phyloP scores from a whole-genome alignment of 805 yeast genomes.

The Candida nitratophila region DNA sequence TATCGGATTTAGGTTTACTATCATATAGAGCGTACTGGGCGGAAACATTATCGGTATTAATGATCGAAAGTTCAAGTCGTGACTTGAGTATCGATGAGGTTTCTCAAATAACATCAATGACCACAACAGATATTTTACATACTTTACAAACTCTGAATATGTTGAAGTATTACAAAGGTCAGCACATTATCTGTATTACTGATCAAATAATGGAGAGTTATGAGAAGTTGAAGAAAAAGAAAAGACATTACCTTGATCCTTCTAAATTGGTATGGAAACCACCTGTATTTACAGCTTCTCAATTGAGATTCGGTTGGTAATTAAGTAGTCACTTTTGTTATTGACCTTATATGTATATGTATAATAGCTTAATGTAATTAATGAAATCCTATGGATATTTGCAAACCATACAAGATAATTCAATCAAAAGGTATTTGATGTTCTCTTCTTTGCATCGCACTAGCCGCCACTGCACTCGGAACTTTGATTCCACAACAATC shows the following conservation, averaged over 20 bases:
- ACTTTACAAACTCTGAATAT: slow-evolving; percentile 88
- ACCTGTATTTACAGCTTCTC: slow-evolving; percentile 93
- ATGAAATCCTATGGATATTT: neutral
- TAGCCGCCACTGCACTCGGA: slow-evolving; percentile 94
- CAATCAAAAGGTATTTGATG: slow-evolving; percentile 63
- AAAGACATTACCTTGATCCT: slow-evolving; percentile 72
- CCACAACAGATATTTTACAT: slow-evolving; percentile 91
- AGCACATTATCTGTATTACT: slow-evolving; percentile 81
- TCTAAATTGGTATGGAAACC: slow-evolving; percentile 81
- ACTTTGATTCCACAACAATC: slow-evolving; percentile 97
- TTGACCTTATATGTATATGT: neutral
- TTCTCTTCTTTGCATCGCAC: slow-evolving; percentile 38
- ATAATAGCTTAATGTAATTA: neutral
- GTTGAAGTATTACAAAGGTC: slow-evolving; percentile 89
- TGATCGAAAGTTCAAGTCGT: slow-evolving; percentile 51
- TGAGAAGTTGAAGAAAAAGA: slow-evolving; percentile 56
- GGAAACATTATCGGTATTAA: slow-evolving; percentile 69
- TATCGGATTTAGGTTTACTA: slow-evolving; percentile 87
- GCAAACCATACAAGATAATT: no score
- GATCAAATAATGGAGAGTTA: slow-evolving; percentile 75
- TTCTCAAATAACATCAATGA: slow-evolving; percentile 82
- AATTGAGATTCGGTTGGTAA: slow-evolving; percentile 92
- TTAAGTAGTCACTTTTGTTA: slow-evolving; percentile 1
- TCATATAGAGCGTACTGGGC: slow-evolving; percentile 97
- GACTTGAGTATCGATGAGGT: slow-evolving; percentile 80